Evolutionary conservation across 2,329 filamentous ascomycete genomes (phyloP), one percentile per base, ranked within the genome.

Genomic region (Apiospora pterosperma): DNA sequence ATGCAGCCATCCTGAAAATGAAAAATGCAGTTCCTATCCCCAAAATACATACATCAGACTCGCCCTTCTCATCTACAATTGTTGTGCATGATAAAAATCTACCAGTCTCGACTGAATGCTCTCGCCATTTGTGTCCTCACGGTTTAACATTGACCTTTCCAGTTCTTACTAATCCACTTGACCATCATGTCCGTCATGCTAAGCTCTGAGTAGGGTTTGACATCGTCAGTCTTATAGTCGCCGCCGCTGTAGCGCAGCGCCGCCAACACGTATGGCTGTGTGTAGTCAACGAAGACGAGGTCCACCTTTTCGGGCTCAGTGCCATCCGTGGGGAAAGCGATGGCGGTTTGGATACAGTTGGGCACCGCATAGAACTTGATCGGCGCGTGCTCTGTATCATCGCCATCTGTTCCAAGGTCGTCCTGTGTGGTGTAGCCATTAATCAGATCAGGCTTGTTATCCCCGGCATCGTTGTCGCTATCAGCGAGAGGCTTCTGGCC

Each of bases 201-300:
- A 31, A 81, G 81, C 3, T 88, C 79, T 8, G 81, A 77, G 69
- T 89, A 90, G 31, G 73, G 68, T 69, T 79, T 70, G 1, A 88
- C 81, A 69, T 88, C 81, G 5, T 76, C 74, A 10, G 77, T 74
- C 25, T 67, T 76, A 64, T 84, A 88, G 31, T 82, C 80, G 1
- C 81, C 82, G 0, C 86, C 86, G 31, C 78, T 79, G 67, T 86
- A 83, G 69, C 89, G 88, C 67, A 97, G 80, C 3, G 93, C 93
- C 12, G 90, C 79, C 21, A 97, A 77, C 42, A 98, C 81, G 85
- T 91, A 96, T 11, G 89, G 89, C 77, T 96, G 86, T 39, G 98
- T 89, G 76, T 97, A 99, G 75, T 97, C 93, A 65, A 97, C 87
- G 74, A 96, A 99, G 16, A 97, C 88, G 8, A 99, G 76, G 75